These are phyloP conservation scores for Alternaria arbusti DNA, from an alignment of 2,329 filamentous ascomycete genomes.

Conservation along the genomic window DNA sequence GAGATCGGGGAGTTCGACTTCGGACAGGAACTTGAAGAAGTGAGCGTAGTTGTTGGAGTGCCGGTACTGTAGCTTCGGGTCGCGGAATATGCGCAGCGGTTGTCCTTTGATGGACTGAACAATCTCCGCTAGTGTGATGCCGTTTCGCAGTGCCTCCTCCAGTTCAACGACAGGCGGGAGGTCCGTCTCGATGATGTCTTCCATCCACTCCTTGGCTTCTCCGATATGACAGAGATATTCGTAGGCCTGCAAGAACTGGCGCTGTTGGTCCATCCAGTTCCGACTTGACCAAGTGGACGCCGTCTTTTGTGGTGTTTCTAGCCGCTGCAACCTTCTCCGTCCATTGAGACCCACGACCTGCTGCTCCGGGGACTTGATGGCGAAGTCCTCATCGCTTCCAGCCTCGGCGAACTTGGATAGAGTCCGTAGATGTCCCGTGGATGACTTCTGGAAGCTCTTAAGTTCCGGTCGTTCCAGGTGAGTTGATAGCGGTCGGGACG, in stretches of 20 bases:
- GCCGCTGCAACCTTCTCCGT: conserved; percentile 79
- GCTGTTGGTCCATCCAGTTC: conserved; percentile 99
- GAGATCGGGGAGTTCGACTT: conserved; percentile 89
- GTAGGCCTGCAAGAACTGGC: conserved; percentile 94
- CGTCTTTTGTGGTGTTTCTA: conserved; percentile 61
- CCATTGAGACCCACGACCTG: conserved; percentile 90
- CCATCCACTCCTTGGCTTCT: conserved; percentile 99
- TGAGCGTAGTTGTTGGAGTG: conserved; percentile 98
- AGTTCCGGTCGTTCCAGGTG: conserved; percentile 64
- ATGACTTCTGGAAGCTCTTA: conserved; percentile 82
- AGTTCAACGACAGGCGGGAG: conserved; percentile 93
- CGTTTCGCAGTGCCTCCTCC: conserved; percentile 89
- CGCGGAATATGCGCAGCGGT: conserved; percentile 80
- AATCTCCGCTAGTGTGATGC: conserved; percentile 91
- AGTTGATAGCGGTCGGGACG: conserved; percentile 36
- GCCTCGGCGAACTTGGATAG: conserved; percentile 82
- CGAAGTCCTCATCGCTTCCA: conserved; percentile 78
- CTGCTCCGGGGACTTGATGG: conserved; percentile 76
- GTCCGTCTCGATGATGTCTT: conserved; percentile 82
- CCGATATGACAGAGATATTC: conserved; percentile 99
- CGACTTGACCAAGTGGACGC: conserved; percentile 73
- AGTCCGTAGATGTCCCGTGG: conserved; percentile 86
- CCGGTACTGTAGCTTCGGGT: conserved; percentile 85
- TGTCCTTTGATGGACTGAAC: conserved; percentile 84
- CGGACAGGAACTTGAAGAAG: conserved; percentile 92